Base-by-base conservation (phyloP, 2,329 filamentous ascomycete species). In the Pseudogymnoascus sp. region DNA sequence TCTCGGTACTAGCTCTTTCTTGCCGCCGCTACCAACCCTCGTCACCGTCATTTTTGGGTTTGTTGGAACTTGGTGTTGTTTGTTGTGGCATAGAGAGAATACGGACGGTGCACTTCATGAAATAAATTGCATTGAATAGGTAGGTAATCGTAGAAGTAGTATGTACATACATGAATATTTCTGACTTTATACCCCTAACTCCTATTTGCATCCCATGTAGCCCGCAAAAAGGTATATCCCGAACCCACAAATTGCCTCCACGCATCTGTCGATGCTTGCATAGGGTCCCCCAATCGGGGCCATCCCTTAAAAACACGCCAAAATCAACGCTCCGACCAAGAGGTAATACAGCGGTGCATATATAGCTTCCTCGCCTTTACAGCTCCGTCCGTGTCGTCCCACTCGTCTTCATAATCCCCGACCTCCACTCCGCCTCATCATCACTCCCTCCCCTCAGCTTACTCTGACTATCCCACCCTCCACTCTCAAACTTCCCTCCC, bases 321-420 rank as follows among this genome's bases (percentile, higher is more conserved):
- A 50, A 50, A 30, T 30, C 43, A 50, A 50, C 22, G 6, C 43
- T 30, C 43, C 43, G 25, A 50, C 28, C 4, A 50, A 50, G 43
- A 30, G 22, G 43, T 50, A 30, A 50, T 50, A 50, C 22, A 50
- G 43, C 8, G 14, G 43, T 30, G 43, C 41, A 28, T 14, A 28
- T 64, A 53, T 62, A 61, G 63, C 59, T 60, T 58, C 64, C 62
- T 25, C 22, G 22, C 64, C 61, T 59, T 63, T 62, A 62, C 63
- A 50, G 64, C 60, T 62, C 63, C 61, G 58, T 60, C 61, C 59
- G 47, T 57, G 28, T 47, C 57, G 28, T 64, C 57, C 57, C 38
- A 58, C n/a, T 59, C 58, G 33, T 38, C 57, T 62, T 63, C 62
- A 60, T 62, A 62, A 61, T 64, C 62, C 58, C 43, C 60, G 60